Base-by-base conservation (phyloP, 257 asterid species). In the Plantago elongata region DNA sequence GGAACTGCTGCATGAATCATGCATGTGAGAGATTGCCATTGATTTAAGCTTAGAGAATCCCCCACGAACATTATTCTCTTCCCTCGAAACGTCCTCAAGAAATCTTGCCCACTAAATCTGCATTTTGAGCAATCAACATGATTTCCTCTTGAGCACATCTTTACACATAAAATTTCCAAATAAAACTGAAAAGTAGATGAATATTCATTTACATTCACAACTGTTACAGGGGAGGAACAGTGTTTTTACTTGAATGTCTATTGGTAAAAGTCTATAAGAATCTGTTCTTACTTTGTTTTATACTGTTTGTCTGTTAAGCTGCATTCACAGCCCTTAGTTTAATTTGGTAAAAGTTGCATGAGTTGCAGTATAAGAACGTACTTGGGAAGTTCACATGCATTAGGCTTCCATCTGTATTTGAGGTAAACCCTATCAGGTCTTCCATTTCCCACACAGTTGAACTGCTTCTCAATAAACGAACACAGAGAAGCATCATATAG, bases 21-120 rank as follows among this genome's bases (percentile, higher is more conserved):
- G 76, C 96, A 88, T 9, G 84, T 64, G 11, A 88, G 89, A 11
- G 96, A 88, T 64, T 83, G 84, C 96, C 96, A 88, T 52, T 88
- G 96, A 61, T 88, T 88, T 38, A 88, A 74, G 73, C 95, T 88
- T 17, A 88, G 74, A 50, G 92, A 88, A 54, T 88, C 89, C 56
- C 89, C 95, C 0, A 87, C 83, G 13, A 87, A 84, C 87, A 87
- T 56, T 75, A 87, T 73, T 55, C 52, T 78, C 86, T 81, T 88
- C 65, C 89, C 95, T 44, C 57, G 57, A 51, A 77, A 63, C 69
- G 75, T 88, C 69, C n/a, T 76, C 78, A 88, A 42, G 56, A 88
- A 79, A 56, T 85, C 79, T 61, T 61, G 48, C 58, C 79, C 89
- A 68, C 63, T 70, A 69, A 85, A 85, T 66, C 96, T 88, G 75